These are phyloP conservation scores for Persicaria maculosa DNA, from an alignment of 148 eudicot species.

Conservation along the genomic window DNA sequence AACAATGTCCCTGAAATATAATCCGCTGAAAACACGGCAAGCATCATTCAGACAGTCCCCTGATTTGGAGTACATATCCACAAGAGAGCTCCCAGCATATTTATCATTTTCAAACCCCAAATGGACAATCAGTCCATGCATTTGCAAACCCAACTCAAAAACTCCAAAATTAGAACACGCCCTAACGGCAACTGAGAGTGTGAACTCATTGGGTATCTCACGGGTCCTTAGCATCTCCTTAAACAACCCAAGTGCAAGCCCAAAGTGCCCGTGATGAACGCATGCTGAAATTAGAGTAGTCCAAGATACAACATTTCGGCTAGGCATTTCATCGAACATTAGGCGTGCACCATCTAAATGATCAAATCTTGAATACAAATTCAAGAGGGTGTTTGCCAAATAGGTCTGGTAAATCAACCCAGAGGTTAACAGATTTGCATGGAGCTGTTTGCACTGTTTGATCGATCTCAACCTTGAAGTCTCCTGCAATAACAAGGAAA, in stretches of 20 bases:
- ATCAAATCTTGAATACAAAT: slow-evolving; percentile 5
- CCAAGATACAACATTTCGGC: slow-evolving; percentile 6
- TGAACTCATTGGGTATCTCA: slow-evolving; percentile 16
- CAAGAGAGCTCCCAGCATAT: slow-evolving; percentile 15
- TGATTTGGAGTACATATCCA: slow-evolving; percentile 8
- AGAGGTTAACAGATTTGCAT: background rate
- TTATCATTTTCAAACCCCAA: slow-evolving; percentile 13
- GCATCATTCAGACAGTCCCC: background rate
- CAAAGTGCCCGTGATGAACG: slow-evolving; percentile 10
- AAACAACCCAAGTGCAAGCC: slow-evolving; percentile 8
- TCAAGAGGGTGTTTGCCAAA: slow-evolving; percentile 11
- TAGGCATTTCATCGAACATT: slow-evolving; percentile 7
- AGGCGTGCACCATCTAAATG: slow-evolving; percentile 9
- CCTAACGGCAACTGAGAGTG: slow-evolving; percentile 7
- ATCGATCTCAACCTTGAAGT: slow-evolving; percentile 8
- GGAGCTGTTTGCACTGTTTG: slow-evolving; percentile 11
- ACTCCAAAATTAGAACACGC: background rate
- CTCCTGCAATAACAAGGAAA: background rate
- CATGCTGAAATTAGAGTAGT: slow-evolving; percentile 12
- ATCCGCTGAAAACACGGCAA: slow-evolving; percentile 12
- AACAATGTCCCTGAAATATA: slow-evolving; percentile 9
- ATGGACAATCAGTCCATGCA: background rate
- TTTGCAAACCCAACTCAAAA: background rate
- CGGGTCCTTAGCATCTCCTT: slow-evolving; percentile 7
- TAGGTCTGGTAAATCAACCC: background rate